Evolutionary conservation across 108 stramenopile species (phyloP).

Genomic region (Halocafeteria seosinensis): DNA sequence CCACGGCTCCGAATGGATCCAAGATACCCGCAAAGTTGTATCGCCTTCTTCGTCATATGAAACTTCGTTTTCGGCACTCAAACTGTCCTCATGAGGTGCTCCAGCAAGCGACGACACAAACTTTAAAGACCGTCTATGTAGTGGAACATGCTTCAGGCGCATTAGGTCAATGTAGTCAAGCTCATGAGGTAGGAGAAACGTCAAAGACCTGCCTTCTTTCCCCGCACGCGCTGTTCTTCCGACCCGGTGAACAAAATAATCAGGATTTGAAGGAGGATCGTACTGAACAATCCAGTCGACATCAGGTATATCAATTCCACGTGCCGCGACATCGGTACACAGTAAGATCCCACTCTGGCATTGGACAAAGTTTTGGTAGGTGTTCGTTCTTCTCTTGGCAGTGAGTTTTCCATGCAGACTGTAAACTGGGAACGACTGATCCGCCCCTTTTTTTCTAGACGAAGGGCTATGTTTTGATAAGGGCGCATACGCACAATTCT

Average conservation of each 20-base stretch:
- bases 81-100: too few species aligned
- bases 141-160: conserved; percentile 55
- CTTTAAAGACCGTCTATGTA: not conserved
- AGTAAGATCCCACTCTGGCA: conserved; percentile 54
- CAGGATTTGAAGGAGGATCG: conserved; percentile 84
- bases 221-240: conserved; percentile 88
- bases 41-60: too few species aligned
- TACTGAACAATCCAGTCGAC: conserved; percentile 88
- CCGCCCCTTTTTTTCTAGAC: not conserved
- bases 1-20: too few species aligned
- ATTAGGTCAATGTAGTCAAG: conserved; percentile 78
- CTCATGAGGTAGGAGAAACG: conserved; percentile 74
- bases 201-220: conserved; percentile 50
- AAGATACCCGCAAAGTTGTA: too few species aligned
- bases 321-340: conserved; percentile 92
- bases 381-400: conserved; percentile 71
- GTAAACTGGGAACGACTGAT: not conserved
- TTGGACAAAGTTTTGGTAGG: conserved; percentile 55
- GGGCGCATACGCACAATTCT: too few species aligned
- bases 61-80: too few species aligned
- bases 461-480: too few species aligned
- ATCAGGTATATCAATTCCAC: conserved; percentile 84
- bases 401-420: conserved; percentile 74
- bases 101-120: too few species aligned
- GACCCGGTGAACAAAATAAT: conserved; percentile 85